Evolutionary conservation across 2,329 filamentous ascomycete species (phyloP).

Genomic region (Aspergillus amoenus): DNA sequence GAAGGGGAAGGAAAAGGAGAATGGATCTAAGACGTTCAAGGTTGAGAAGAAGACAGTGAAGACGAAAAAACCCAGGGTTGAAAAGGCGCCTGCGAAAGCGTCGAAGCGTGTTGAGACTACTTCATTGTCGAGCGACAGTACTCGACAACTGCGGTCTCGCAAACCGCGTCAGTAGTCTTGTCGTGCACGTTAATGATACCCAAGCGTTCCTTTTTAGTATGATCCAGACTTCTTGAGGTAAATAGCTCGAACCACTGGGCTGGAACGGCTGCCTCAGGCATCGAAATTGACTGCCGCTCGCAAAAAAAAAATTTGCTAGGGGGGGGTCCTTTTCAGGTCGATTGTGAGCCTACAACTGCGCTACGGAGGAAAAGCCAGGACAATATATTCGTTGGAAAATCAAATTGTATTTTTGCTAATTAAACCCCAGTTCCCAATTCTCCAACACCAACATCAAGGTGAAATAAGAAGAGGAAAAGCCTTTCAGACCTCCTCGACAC

Average conservation of each 20-base stretch:
- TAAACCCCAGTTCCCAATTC: background rate
- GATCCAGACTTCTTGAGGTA: no score
- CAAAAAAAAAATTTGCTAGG: no score
- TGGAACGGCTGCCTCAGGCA: no score
- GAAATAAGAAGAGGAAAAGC: conserved; percentile 53
- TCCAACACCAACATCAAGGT: conserved; percentile 37
- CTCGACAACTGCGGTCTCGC: background rate
- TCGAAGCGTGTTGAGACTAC: background rate
- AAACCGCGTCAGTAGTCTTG: background rate
- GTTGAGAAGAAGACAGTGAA: background rate
- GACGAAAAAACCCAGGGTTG: background rate
- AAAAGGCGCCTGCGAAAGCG: background rate
- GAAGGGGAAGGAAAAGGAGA: background rate
- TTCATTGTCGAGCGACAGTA: background rate
- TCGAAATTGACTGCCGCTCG: no score
- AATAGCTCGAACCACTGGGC: no score
- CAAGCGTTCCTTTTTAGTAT: background rate
- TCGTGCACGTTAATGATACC: background rate
- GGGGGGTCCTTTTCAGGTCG: no score
- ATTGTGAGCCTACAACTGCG: no score
- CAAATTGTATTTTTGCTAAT: background rate
- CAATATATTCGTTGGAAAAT: no score
- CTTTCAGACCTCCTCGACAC: conserved; percentile 91
- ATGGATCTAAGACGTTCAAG: background rate
- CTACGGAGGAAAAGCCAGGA: no score